These are phyloP conservation scores for Ceriops decandra DNA, from an alignment of 345 rosid species.

Conservation along the genomic window DNA sequence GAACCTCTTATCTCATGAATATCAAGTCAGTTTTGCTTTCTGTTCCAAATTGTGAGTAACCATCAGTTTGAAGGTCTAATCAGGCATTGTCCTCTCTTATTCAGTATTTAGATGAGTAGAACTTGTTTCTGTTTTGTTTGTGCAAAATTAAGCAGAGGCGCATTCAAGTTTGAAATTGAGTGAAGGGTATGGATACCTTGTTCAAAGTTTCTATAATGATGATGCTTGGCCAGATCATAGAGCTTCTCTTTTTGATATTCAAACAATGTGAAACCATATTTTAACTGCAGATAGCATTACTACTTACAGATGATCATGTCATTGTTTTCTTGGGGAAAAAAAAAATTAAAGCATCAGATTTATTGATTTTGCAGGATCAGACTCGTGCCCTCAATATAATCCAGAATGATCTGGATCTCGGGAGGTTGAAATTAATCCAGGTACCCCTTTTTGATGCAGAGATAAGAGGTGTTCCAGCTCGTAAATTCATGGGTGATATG, in stretches of 20 bases:
- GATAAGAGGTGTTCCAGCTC: slow-evolving; percentile 79
- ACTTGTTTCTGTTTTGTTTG: not conserved
- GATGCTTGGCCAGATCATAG: not conserved
- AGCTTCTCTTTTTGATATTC: not conserved
- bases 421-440: slow-evolving; percentile 44
- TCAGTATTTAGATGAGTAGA: not conserved
- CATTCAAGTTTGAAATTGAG: not conserved
- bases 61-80: not conserved
- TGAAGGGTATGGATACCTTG: too few relatives aligned
- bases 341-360: not conserved
- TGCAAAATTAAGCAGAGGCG: not conserved
- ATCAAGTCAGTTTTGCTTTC: not conserved
- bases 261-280: not conserved
- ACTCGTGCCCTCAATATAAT: slow-evolving; percentile 49
- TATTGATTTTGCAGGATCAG: slow-evolving; percentile 54
- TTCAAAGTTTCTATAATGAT: not conserved
- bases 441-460: slow-evolving; percentile 64
- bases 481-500: slow-evolving; percentile 65
- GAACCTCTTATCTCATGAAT: not conserved
- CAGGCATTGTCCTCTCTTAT: not conserved
- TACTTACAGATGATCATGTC: not conserved
- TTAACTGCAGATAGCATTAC: too few relatives aligned
- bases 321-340: not conserved
- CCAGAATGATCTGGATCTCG: slow-evolving; percentile 48
- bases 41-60: not conserved